A percentile compares a stretch with the other conserved stretches of the same genome.
These are phyloP conservation scores for Phytophthora fragariaefolia DNA, from an alignment of 352 stramenopile genomes.

Conservation along the genomic window DNA sequence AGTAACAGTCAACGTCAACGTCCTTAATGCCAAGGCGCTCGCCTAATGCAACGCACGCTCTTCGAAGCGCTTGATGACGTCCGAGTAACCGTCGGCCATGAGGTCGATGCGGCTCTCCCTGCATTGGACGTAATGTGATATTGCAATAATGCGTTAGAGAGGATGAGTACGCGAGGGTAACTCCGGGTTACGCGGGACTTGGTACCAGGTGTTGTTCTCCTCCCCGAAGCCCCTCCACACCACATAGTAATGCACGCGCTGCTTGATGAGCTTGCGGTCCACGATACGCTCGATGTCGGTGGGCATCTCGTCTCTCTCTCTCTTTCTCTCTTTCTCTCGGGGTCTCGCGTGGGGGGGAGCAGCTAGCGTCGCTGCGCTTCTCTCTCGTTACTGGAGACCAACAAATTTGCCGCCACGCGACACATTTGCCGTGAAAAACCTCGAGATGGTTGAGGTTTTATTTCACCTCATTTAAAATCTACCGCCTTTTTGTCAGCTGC, in stretches of 20 bases:
- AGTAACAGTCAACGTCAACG: background rate
- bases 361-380: background rate
- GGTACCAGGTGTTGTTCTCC: conserved; percentile 88
- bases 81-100: conserved; percentile 74
- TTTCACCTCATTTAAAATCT: conserved; percentile 1
- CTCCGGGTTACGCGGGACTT: conserved; percentile 3
- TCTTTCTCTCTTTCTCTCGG: too few relatives aligned
- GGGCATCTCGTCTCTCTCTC: conserved; percentile 43
- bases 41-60: conserved; percentile 41
- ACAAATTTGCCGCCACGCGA: conserved; percentile 15
- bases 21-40: background rate
- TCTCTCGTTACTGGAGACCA: conserved; percentile 33
- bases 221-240: conserved; percentile 79
- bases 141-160: conserved; percentile 1
- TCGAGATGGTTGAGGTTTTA: conserved; percentile 22
- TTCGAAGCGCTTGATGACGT: conserved; percentile 77
- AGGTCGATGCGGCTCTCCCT: conserved; percentile 89
- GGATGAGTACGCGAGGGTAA: too few relatives aligned
- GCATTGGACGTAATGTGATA: background rate
- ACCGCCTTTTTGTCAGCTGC: background rate
- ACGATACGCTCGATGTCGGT: conserved; percentile 83
- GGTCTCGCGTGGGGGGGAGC: too few relatives aligned
- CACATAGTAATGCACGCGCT: conserved; percentile 86
- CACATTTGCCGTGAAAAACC: conserved; percentile 17
- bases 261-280: conserved; percentile 80